phyloP scores from a whole-genome alignment of 2,329 filamentous ascomycete species.

The Xylariaceae sp. region DNA sequence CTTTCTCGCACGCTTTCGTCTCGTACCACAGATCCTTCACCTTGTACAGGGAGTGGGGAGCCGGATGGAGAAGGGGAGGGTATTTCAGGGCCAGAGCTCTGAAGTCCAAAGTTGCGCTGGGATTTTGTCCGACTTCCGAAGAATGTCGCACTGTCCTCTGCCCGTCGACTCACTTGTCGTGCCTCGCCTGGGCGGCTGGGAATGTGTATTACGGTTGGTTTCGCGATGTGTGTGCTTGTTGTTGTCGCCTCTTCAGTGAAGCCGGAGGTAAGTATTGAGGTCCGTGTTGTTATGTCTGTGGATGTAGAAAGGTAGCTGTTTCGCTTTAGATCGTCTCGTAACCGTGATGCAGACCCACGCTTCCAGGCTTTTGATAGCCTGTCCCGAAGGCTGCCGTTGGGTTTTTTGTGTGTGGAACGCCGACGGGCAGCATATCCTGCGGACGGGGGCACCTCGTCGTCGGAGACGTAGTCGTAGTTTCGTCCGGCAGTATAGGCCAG shows the following conservation, averaged over 20 bases:
- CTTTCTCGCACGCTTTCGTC: conserved; percentile 13
- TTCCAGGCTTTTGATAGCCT: conserved; percentile 30
- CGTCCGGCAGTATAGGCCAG: conserved; percentile 25
- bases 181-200: conserved; percentile 30
- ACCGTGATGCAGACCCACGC: conserved; percentile 17
- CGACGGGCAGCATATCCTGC: conserved; percentile 17
- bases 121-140: conserved; percentile 28
- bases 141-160: conserved; percentile 24
- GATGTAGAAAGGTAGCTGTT: conserved; percentile 26
- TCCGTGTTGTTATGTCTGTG: conserved; percentile 27
- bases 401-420: conserved; percentile 18
- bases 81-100: conserved; percentile 5
- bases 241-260: conserved; percentile 26
- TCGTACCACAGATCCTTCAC: too few species aligned
- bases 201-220: conserved; percentile 34
- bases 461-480: conserved; percentile 25
- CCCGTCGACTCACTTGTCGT: conserved; percentile 28
- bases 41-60: conserved; percentile 3
- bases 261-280: conserved; percentile 31
- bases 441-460: conserved; percentile 20
- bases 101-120: conserved; percentile 22
- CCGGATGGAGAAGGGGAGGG: conserved; percentile 5
- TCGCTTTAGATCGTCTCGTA: conserved; percentile 19
- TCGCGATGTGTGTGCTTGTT: conserved; percentile 25
- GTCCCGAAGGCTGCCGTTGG: conserved; percentile 14